Base-by-base conservation (phyloP, 2,329 filamentous ascomycete genomes). In the Aureobasidium melanogenum region DNA sequence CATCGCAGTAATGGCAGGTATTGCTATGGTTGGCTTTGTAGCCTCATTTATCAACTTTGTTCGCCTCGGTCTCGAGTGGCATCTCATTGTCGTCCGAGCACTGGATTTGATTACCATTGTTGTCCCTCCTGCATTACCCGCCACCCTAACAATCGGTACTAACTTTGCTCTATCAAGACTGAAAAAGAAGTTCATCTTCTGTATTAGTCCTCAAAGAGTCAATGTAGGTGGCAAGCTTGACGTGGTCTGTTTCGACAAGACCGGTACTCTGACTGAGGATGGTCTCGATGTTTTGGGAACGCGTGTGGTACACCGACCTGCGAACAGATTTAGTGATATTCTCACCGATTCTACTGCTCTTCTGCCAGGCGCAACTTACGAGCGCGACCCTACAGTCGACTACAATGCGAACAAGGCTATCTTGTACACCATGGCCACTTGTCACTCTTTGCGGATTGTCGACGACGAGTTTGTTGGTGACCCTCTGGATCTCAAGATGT, bases 171-270 rank as follows among this genome's bases (percentile, higher is more conserved):
- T 99, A 1, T 87, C 84, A 12, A 85, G 94, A 28, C 79, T 99
- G 32, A 96, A 91, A 75, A 84, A 87, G 65, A 92, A 95, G 72
- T 83, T 91, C 46, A 97, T 99, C 39, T 99, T 96, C 71, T 99
- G 94, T 70, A 99, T 97, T 69, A 97, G 93, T 66, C 94, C 95
- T 0, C 94, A 99, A 70, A 84, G 94, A 68, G 93, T 99, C 61
- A 99, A 97, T 69, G 91, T 99, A 6, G 94, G 89, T 17, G 94
- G 95, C 54, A 97, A 97, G 74, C 78, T 99, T 4, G 94, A 99
- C 70, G 84, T 97, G 12, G 89, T 99, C 76, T 97, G 93, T 74
- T 99, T 99, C 66, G 94, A 99, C 76, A 99, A 99, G 76, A 99
- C 94, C 0, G 94, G 94, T n/a, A 99, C 94, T 0, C 78, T 99